Evolutionary conservation across 208 protist genomes (phyloP).

Genomic region (Trichomonas tenax): DNA sequence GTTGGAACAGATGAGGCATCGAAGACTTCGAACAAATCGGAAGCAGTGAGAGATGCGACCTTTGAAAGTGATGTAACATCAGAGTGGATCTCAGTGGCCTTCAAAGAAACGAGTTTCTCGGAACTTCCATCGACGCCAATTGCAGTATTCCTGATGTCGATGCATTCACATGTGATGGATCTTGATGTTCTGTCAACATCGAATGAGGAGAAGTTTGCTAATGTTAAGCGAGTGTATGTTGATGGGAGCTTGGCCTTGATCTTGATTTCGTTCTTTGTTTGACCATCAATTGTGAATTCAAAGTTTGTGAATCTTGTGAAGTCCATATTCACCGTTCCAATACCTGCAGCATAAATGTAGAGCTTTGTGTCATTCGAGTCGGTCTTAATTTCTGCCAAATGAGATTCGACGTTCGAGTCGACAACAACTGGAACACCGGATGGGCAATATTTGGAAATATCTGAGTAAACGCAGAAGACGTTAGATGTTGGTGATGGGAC

Average conservation of each 20-base stretch:
- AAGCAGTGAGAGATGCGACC: background rate
- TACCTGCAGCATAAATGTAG: background rate
- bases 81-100: background rate
- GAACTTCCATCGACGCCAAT: background rate
- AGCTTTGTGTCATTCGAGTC: background rate
- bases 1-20: background rate
- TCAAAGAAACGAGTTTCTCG: background rate
- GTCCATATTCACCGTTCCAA: background rate
- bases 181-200: background rate
- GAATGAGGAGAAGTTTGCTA: background rate
- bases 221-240: background rate
- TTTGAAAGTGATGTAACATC: background rate
- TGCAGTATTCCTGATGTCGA: background rate
- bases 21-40: background rate
- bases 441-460: background rate
- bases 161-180: background rate
- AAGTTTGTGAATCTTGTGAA: background rate
- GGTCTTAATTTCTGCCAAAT: background rate
- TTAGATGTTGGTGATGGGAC: background rate
- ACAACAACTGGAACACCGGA: background rate
- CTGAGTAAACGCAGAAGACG: background rate
- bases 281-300: background rate
- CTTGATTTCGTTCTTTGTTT: background rate
- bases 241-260: background rate
- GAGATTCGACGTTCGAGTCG: background rate